Evolutionary conservation across 2,329 filamentous ascomycete species (phyloP), one percentile per base, ranked within the genome.

Genomic region (Zasmidium angulare): DNA sequence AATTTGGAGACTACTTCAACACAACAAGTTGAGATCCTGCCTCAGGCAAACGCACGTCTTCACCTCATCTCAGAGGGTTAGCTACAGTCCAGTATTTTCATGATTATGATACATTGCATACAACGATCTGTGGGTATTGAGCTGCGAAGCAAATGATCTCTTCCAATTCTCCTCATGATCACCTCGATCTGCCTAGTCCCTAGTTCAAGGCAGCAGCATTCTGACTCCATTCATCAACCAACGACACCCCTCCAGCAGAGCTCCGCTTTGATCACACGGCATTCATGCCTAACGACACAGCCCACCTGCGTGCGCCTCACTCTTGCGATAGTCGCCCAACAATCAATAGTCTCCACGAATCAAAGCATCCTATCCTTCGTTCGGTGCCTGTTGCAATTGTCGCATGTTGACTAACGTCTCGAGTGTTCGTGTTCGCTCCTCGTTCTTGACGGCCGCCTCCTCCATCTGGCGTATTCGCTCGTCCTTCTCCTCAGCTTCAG

Each of bases 401-500:
- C 19, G 49, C n/a, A 51, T 31, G 17, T 31, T 24, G 24, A 20
- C 21, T 10, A 26, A 23, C 9, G 49, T 11, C 49, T 51, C 21
- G 7, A 31, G n/a, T 12, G 6, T 3, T 31, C 31, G 46, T 14
- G 26, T 19, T 20, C 46, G 12, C 23, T 26, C 19, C 20, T 55
- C 53, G 22, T 55, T 50, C 49, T 53, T 26, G 2, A 46, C 46
- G 26, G 51, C 51, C n/a, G 57, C 61, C 29, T 57, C 56, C 58
- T 71, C 66, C 54, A 71, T 40, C 49, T 62, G 58, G 10, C 62
- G 59, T 10, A 72, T 64, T 14, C 73, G 67, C 10, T 68, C 63
- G 52, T 78, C 76, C 61, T 78, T 77, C 62, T 77, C 73, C 26
- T 75, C 72, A 58, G 75, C 76, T 59, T 79, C 74, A 11, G 67